Evolutionary conservation across 305 asterid genomes (phyloP).

Genomic region (Solanum chacoense): DNA sequence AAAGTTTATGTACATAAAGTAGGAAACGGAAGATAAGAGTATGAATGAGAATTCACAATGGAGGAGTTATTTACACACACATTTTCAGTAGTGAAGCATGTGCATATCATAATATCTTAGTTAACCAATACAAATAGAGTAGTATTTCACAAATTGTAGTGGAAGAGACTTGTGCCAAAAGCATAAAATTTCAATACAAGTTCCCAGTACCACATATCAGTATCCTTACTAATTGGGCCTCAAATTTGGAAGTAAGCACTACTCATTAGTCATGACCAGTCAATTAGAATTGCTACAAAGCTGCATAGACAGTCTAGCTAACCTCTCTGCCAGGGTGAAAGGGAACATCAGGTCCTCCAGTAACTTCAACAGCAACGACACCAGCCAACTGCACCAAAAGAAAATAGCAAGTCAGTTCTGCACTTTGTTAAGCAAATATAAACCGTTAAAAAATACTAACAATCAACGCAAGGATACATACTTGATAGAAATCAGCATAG

Average conservation of each 20-base stretch:
- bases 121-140: not conserved
- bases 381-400: constrained; percentile 61
- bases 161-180: not conserved
- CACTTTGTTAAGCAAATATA: not conserved
- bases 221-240: not conserved
- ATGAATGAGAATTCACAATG: not conserved
- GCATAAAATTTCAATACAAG: not conserved
- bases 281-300: not conserved
- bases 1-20: not conserved
- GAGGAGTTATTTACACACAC: not conserved
- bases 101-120: not conserved
- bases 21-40: not conserved
- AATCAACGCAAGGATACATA: not conserved
- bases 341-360: constrained; percentile 94
- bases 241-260: not conserved
- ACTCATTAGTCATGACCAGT: not conserved
- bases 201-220: not conserved
- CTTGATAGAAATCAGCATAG: constrained; percentile 79
- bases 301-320: not conserved
- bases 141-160: not conserved
- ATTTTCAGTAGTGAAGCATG: not conserved
- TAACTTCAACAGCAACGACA: constrained; percentile 83
- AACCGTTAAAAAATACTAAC: not conserved
- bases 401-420: not conserved
- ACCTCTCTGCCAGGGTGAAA: constrained; percentile 97